Evolutionary conservation across 2,329 filamentous ascomycete genomes (phyloP), one percentile per base, ranked within the genome.

Genomic region (Tolypocladium sp.): DNA sequence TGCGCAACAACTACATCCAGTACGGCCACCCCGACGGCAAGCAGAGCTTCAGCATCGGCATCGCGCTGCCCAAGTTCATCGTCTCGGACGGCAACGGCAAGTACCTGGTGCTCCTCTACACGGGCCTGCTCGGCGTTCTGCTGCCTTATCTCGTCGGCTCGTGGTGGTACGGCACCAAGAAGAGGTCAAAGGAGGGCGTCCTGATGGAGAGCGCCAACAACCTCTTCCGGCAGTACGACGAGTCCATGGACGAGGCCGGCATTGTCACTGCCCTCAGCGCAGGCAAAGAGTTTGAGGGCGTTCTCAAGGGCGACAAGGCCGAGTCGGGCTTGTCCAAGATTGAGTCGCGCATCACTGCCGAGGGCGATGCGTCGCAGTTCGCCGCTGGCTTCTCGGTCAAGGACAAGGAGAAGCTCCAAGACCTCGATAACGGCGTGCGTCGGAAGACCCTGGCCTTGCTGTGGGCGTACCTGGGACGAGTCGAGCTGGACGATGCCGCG

Each of bases 81-180:
- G 83, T 99, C 58, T 89, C 90, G 17, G 91, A 97, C 65, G 93
- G 92, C 58, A 95, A 94, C 73, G 93, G 92, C 65, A 97, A 97
- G 79, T 97, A 95, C 70, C 89, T 99, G 58, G 80, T 99, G 61
- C 79, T 97, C 59, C 82, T 97, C 63, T 99, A 99, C 73, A 92
- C 91, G 42, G 75, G 88, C 40, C 82, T 97, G 44, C 86, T 99
- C 57, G 94, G 93, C 58, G 90, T 97, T 62, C 78, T 97, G 61
- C 80, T 99, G 57, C 94, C 94, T 3, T 99, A 95, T 73, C 80
- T 94, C 55, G 93, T 99, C 59, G 94, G 94, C 55, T 92, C 89
- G 60, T 99, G 94, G 94, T 99, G 94, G 94, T 99, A 99, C 71
- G 94, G 95, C 61, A 95, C 91, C 40, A 93, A 96, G 74, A 85